These are phyloP conservation scores for Eutrema heterophyllum DNA, from an alignment of 345 rosid genomes.

Conservation along the genomic window DNA sequence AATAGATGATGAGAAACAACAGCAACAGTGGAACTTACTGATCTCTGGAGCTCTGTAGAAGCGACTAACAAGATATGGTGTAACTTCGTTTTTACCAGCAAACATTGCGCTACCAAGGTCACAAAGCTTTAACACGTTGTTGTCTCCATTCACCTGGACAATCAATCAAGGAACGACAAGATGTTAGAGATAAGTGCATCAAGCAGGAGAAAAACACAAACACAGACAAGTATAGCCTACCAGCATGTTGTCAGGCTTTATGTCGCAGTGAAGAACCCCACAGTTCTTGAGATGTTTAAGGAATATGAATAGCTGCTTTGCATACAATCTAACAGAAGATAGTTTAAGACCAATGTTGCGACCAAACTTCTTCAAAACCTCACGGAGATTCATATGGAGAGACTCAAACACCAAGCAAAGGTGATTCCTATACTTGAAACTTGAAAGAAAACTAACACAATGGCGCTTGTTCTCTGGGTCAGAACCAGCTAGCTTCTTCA, in stretches of 20 bases:
- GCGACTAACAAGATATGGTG: slow-evolving; percentile 95
- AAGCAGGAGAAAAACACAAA: slow-evolving; percentile 1
- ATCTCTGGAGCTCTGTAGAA: slow-evolving; percentile 96
- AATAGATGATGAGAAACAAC: background rate
- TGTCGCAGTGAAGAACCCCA: slow-evolving; percentile 97
- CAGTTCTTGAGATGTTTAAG: slow-evolving; percentile 91
- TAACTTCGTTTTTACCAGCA: slow-evolving; percentile 96
- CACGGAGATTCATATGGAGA: slow-evolving; percentile 97
- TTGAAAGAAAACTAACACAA: slow-evolving; percentile 85
- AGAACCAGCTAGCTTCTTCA: slow-evolving; percentile 87
- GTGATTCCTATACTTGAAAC: slow-evolving; percentile 96
- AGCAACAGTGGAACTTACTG: slow-evolving; percentile 46
- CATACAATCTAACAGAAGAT: slow-evolving; percentile 86
- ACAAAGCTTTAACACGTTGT: slow-evolving; percentile 95
- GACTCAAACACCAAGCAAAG: slow-evolving; percentile 98
- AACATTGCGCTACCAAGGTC: slow-evolving; percentile 99
- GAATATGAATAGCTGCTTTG: slow-evolving; percentile 94
- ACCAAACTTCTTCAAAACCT: slow-evolving; percentile 98
- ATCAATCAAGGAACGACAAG: background rate
- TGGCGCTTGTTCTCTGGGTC: slow-evolving; percentile 92
- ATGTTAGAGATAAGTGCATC: background rate
- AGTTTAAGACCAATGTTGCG: slow-evolving; percentile 97
- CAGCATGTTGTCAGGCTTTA: slow-evolving; percentile 99
- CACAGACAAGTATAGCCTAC: slow-evolving; percentile 34
- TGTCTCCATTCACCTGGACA: slow-evolving; percentile 84